Base-by-base conservation (phyloP, 495 filamentous ascomycete species). In the Lineolata rhizophorae region DNA sequence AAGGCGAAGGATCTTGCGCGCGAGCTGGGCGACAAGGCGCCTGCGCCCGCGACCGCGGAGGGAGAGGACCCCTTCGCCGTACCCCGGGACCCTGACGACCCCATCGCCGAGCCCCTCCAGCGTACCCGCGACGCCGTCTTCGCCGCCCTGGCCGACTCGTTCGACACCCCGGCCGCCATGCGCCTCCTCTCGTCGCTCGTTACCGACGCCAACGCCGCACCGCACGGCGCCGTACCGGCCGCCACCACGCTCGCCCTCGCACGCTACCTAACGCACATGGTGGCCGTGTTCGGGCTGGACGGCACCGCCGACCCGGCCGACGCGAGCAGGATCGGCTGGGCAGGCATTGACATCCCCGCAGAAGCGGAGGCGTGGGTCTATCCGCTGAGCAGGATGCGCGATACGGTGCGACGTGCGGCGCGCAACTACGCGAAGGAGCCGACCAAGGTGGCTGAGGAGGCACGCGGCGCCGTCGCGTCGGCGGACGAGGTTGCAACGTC, bases 241-340 rank as follows among this genome's bases (percentile, higher is more conserved):
- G 15, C 21, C 2, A 36, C 36, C 9, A 29, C 42, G 12, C 32
- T 54, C 41, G 52, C 58, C 0, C 57, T 77, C 31, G 81, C 75
- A 0, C 60, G 63, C 13, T 97, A 79, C 76, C 55, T 93, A 3
- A 93, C 87, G 4, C 64, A 63, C 21, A 73, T 97, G 29, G 70
- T 85, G 24, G 72, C 67, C 32, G 76, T 82, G 31, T 74, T 95
- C 26, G 87, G 87, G 37, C 69, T 97, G 1, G 79, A 94, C 44
- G 61, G 58, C 14, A 40, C 44, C 9, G 62, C 65, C n/a, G 54
- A 60, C 20, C 62, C 67, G 4, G 51, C 56, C 14, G 58, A 65
- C 27, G 56, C 61, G 10, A 61, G 70, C 11, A 53, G 56, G 13
- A 70, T 93, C 22, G 85, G 83, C 37, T 95, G 84, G 85, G 69